Conservation (phyloP, 2,329 filamentous ascomycete species). For the Escovopsis sp. region DNA sequence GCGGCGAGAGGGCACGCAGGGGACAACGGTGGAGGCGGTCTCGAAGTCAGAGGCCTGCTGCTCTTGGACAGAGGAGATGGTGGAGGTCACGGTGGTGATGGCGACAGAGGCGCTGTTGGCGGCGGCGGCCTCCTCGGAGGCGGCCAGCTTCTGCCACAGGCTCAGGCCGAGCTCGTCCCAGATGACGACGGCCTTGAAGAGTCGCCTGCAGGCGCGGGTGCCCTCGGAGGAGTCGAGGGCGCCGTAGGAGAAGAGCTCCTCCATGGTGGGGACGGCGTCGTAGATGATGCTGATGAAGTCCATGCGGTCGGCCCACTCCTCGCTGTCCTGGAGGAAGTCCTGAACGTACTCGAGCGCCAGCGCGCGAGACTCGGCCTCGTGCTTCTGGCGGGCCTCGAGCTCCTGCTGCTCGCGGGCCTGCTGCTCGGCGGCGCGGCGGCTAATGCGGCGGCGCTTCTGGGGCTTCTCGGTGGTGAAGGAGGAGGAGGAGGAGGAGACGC, state of each 20-base stretch:
- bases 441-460: neutral
- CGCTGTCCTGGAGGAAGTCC: slow-evolving; percentile 14
- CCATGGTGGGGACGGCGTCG: slow-evolving; percentile 19
- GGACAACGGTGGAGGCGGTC: neutral
- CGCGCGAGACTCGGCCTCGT: slow-evolving; percentile 15
- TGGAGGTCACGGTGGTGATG: no score
- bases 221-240: slow-evolving; percentile 19
- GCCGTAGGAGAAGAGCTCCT: slow-evolving; percentile 19
- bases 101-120: no score
- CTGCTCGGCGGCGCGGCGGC: neutral
- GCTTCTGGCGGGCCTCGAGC: neutral
- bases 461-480: neutral
- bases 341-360: slow-evolving; percentile 19
- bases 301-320: slow-evolving; percentile 16
- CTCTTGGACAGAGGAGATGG: neutral
- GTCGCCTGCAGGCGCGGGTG: slow-evolving; percentile 20
- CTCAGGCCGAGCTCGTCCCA: slow-evolving; percentile 23
- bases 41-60: neutral
- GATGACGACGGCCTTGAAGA: slow-evolving; percentile 24
- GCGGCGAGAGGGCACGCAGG: neutral
- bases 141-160: slow-evolving; percentile 17
- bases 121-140: slow-evolving; percentile 3
- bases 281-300: slow-evolving; percentile 20
- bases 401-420: neutral
- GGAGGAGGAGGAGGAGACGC: neutral